Evolutionary conservation across 768 basidiomycete species (phyloP).

Genomic region (Lenzites betulinus): DNA sequence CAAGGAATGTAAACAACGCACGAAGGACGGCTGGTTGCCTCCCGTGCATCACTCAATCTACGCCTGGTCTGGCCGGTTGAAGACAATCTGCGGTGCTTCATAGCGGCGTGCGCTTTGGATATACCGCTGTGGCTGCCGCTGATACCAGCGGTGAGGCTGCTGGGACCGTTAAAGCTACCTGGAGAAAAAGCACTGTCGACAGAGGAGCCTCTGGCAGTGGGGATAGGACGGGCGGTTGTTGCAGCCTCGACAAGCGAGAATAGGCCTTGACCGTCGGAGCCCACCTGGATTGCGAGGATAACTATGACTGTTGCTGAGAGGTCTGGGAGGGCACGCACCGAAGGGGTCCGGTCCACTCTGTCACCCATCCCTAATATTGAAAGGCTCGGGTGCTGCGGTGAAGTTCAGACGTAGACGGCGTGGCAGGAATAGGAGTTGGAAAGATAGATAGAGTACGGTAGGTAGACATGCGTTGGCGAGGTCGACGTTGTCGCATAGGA

Average conservation of each 20-base stretch:
- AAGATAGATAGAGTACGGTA: neutral
- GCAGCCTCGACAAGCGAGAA: slow-evolving; percentile 24
- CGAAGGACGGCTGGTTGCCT: slow-evolving; percentile 75
- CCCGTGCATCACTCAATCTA: slow-evolving; percentile 76
- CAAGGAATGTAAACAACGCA: slow-evolving; percentile 43
- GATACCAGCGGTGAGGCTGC: slow-evolving; percentile 29
- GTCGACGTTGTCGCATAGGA: slow-evolving; percentile 11
- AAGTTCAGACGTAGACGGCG: neutral
- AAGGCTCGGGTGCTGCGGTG: slow-evolving; percentile 4
- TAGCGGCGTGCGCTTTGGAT: slow-evolving; percentile 31
- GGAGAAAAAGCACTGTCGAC: slow-evolving; percentile 13
- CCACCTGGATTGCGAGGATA: neutral
- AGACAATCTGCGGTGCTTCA: slow-evolving; percentile 68
- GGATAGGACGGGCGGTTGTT: slow-evolving; percentile 16
- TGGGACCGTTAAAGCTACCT: slow-evolving; percentile 26
- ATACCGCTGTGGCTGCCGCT: slow-evolving; percentile 28
- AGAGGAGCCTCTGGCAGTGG: slow-evolving; percentile 4
- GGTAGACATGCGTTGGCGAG: slow-evolving; percentile 8
- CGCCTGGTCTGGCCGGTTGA: slow-evolving; percentile 71
- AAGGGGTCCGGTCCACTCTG: slow-evolving; percentile 13
- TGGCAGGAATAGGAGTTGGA: neutral
- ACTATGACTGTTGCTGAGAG: neutral
- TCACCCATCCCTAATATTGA: slow-evolving; percentile 11
- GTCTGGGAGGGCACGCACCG: neutral
- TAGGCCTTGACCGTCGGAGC: slow-evolving; percentile 4